A percentile compares a stretch with the other conserved stretches of the same genome.
Evolutionary conservation across 768 basidiomycete genomes (phyloP).

Genomic region (Strobilomyces confusus): DNA sequence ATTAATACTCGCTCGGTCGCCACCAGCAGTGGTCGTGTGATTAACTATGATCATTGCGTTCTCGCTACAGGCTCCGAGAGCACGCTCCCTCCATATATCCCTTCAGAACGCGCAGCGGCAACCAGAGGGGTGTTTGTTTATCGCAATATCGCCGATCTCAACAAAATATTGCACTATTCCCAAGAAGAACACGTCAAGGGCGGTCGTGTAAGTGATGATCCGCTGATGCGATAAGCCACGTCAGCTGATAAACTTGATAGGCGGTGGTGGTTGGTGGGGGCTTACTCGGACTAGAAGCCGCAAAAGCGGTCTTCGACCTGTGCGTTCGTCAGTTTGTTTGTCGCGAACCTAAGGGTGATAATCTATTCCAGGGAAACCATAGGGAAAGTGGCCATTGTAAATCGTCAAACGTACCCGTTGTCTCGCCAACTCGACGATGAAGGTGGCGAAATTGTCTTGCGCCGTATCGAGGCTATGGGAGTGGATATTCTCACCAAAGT

Average conservation of each 20-base stretch:
- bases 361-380: slow-evolving; percentile 29
- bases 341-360: neutral
- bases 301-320: slow-evolving; percentile 66
- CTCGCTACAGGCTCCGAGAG: slow-evolving; percentile 70
- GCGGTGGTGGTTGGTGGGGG: slow-evolving; percentile 60
- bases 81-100: slow-evolving; percentile 55
- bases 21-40: slow-evolving; percentile 41
- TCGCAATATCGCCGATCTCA: slow-evolving; percentile 65
- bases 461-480: slow-evolving; percentile 56
- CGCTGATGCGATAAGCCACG: no score
- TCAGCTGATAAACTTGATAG: neutral
- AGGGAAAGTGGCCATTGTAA: slow-evolving; percentile 48
- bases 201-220: slow-evolving; percentile 17
- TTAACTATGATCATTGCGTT: slow-evolving; percentile 59
- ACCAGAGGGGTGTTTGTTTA: slow-evolving; percentile 67
- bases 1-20: slow-evolving; percentile 39
- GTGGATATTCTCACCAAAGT: slow-evolving; percentile 49
- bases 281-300: slow-evolving; percentile 69
- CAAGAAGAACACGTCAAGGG: slow-evolving; percentile 40
- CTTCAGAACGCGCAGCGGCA: slow-evolving; percentile 34
- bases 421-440: slow-evolving; percentile 57
- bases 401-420: slow-evolving; percentile 48
- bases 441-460: slow-evolving; percentile 57
- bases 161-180: slow-evolving; percentile 58
- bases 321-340: slow-evolving; percentile 7